Evolutionary conservation across 2,329 filamentous ascomycete genomes (phyloP).

Genomic region (Bimuria novae-zelandiae): DNA sequence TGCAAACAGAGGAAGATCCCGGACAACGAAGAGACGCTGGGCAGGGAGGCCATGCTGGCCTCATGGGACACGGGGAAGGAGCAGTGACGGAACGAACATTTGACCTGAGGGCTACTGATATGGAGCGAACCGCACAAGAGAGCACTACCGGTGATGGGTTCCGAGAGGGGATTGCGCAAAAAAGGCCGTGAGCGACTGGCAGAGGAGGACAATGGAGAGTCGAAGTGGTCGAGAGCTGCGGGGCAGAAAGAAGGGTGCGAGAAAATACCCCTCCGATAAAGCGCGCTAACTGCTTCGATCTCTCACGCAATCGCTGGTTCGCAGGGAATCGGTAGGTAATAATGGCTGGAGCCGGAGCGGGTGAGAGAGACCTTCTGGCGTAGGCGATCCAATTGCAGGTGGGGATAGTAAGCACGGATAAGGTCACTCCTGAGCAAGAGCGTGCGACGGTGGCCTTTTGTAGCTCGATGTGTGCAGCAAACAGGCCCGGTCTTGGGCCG

Average conservation of each 20-base stretch:
- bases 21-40: constrained; percentile 22
- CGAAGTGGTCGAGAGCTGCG: constrained; percentile 15
- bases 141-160: constrained; percentile 24
- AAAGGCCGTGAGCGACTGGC: constrained; percentile 6
- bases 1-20: constrained; percentile 23
- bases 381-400: constrained; percentile 1
- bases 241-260: constrained; percentile 23
- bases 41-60: constrained; percentile 36
- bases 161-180: constrained; percentile 8
- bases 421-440: background rate
- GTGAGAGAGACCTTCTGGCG: constrained; percentile 6
- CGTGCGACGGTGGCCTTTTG: constrained; percentile 7
- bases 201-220: constrained; percentile 2
- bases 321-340: constrained; percentile 9
- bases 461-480: constrained; percentile 2
- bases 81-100: constrained; percentile 49
- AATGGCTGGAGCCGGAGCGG: constrained; percentile 13
- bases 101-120: constrained; percentile 38
- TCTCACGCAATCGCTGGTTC: constrained; percentile 22
- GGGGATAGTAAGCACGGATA: background rate
- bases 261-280: constrained; percentile 24
- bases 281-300: constrained; percentile 27
- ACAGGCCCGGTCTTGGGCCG: constrained; percentile 3
- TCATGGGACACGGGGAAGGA: constrained; percentile 24
- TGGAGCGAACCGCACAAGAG: constrained; percentile 30